Percentiles rank a stretch among this genome's conserved stretches.
These are phyloP conservation scores for Claviceps quebecensis DNA, from an alignment of 2,329 filamentous ascomycete species.

Conservation along the genomic window DNA sequence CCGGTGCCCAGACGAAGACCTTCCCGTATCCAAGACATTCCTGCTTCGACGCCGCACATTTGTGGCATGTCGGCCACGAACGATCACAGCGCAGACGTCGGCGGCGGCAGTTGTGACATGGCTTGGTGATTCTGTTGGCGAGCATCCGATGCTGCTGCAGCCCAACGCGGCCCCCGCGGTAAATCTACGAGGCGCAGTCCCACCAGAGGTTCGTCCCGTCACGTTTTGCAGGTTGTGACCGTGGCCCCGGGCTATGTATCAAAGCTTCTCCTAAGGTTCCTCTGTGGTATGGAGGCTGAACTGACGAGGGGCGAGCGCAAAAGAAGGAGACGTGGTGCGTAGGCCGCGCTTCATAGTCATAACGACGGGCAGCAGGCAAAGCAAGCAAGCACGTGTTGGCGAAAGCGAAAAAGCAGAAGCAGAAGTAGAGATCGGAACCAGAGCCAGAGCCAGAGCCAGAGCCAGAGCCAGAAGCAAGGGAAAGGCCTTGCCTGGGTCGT, in stretches of 20 bases:
- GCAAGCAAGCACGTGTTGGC: background rate
- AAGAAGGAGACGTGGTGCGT: background rate
- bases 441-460: too few species aligned
- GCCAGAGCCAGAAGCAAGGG: too few species aligned
- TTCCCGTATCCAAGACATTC: slow-evolving; percentile 49
- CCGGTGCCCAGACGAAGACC: slow-evolving; percentile 44
- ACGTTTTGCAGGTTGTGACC: background rate
- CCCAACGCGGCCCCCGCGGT: background rate
- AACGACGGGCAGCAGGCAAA: background rate
- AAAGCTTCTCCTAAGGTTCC: background rate
- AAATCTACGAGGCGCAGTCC: background rate
- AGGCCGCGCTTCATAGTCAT: background rate
- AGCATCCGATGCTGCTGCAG: slow-evolving; percentile 12
- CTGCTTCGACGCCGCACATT: slow-evolving; percentile 40
- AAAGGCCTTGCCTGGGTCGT: too few species aligned
- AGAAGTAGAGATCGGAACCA: background rate
- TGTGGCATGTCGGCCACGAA: slow-evolving; percentile 43
- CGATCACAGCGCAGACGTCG: slow-evolving; percentile 48
- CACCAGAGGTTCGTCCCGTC: background rate
- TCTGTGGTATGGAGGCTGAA: background rate
- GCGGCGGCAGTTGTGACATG: slow-evolving; percentile 49
- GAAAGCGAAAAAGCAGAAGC: background rate
- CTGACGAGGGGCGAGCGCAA: background rate
- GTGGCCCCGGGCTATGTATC: background rate
- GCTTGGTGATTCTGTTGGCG: slow-evolving; percentile 24